Evolutionary conservation across 2,329 filamentous ascomycete genomes (phyloP).

Genomic region (Colletotrichum cereale): DNA sequence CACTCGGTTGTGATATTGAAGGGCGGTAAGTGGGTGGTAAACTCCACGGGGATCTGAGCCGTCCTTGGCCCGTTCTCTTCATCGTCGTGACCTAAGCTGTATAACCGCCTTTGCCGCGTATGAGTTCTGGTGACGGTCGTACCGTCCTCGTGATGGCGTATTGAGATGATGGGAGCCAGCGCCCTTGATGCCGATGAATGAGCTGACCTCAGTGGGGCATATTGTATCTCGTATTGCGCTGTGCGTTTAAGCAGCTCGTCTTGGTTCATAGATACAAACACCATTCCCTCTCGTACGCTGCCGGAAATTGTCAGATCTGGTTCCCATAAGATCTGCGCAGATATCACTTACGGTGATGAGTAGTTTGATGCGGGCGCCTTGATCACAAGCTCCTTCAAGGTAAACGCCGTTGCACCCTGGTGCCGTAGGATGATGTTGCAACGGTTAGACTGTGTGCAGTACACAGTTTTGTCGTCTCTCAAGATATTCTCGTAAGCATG

Average conservation of each 20-base stretch:
- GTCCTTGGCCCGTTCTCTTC: slow-evolving; percentile 60
- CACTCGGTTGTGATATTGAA: slow-evolving; percentile 71
- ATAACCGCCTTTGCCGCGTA: slow-evolving; percentile 59
- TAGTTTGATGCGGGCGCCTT: slow-evolving; percentile 83
- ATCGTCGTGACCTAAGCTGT: slow-evolving; percentile 57
- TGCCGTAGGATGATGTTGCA: slow-evolving; percentile 91
- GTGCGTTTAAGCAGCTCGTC: slow-evolving; percentile 82
- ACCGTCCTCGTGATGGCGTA: slow-evolving; percentile 66
- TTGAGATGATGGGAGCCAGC: slow-evolving; percentile 59
- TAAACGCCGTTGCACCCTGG: slow-evolving; percentile 83
- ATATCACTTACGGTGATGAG: slow-evolving; percentile 79
- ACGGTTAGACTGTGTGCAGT: slow-evolving; percentile 87
- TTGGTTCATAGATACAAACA: slow-evolving; percentile 89
- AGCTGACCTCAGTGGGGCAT: slow-evolving; percentile 53
- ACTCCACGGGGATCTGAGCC: slow-evolving; percentile 70
- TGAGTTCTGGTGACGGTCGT: slow-evolving; percentile 59
- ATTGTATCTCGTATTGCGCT: slow-evolving; percentile 80
- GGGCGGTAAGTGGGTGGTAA: slow-evolving; percentile 60
- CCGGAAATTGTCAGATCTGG: slow-evolving; percentile 30
- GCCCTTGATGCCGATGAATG: slow-evolving; percentile 39
- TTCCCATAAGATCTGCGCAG: slow-evolving; percentile 44
- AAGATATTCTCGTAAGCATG: slow-evolving; percentile 86
- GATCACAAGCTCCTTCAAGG: slow-evolving; percentile 86
- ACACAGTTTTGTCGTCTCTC: slow-evolving; percentile 84
- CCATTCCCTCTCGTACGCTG: slow-evolving; percentile 90